These are phyloP conservation scores for Colletotrichum aenigma DNA, from an alignment of 2,329 filamentous ascomycete species.

Conservation along the genomic window DNA sequence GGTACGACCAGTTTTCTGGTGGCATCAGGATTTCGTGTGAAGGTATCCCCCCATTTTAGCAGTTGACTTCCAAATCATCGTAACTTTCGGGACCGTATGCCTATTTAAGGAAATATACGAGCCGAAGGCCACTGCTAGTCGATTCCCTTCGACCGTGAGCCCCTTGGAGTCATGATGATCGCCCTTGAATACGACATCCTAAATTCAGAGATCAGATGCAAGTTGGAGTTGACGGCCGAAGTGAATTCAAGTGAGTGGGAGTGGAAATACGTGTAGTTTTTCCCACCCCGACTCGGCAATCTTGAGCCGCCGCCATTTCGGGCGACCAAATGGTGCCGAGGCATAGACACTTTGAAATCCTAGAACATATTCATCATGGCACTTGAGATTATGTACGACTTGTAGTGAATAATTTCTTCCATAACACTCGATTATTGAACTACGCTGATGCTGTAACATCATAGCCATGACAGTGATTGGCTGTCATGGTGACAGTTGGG, in stretches of 20 bases:
- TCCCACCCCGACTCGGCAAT: background rate
- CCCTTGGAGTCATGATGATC: background rate
- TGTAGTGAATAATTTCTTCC: too few species aligned
- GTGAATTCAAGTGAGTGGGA: background rate
- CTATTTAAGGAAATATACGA: background rate
- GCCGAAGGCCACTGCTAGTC: background rate
- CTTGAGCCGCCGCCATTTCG: background rate
- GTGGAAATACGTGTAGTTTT: background rate
- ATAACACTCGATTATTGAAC: background rate
- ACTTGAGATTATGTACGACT: background rate
- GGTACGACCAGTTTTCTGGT: background rate
- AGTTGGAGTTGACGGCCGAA: background rate
- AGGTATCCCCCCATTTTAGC: background rate
- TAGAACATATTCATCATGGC: background rate
- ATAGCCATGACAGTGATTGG: background rate
- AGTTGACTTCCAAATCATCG: background rate
- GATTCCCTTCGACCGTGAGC: background rate
- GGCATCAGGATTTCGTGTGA: background rate
- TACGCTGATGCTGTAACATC: background rate
- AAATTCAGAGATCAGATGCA: background rate
- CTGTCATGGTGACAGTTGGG: background rate
- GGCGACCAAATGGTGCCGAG: background rate
- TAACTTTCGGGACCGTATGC: background rate
- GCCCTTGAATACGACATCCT: background rate
- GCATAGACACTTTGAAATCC: background rate